Evolutionary conservation across 2,329 filamentous ascomycete species (phyloP), one percentile per base, ranked within the genome.

Genomic region (Paracoccidioides brasiliensis): DNA sequence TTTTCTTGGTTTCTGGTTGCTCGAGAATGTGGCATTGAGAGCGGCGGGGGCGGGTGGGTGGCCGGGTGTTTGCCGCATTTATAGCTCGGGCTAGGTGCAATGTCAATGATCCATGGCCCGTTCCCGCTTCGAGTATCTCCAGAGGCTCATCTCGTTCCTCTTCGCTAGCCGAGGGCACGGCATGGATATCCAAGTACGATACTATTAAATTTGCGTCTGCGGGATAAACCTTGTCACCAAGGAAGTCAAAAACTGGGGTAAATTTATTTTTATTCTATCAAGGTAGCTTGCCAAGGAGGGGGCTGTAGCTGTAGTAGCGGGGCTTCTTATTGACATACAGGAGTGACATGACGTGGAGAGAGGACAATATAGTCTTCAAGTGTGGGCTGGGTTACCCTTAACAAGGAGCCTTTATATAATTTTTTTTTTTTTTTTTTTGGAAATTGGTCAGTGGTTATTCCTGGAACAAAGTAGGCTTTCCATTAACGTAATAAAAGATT

Each of bases 101-200:
- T 0, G 87, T 91, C 56, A 93, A 70, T 38, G 84, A 83, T 56
- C 88, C 88, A 75, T 90, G 86, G n/a, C 88, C 88, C 3, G 88
- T 93, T 14, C 88, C 88, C 49, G 87, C 87, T 70, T 93, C 88
- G 53, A 93, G 82, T 46, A 93, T 86, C 65, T 91, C 85, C 10
- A 90, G 68, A 0, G 77, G 79, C 7, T 74, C 69, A 41, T 62
- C 59, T 14, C 62, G 52, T 22, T 62, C 41, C 52, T 59, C 59
- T 5, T 66, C 64, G 5, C 63, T 60, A 12, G 69, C 62, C 10
- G 71, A 67, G 5, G 70, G 66, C 2, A 73, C 66, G 35, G 82
- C 79, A 66, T 91, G 83, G 46, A 93, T 76, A 66, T 93, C 87
- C 28, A 94, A 78, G 30, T 90, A 75, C 1, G 82, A 85, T 41